Conservation (phyloP, 2,329 filamentous ascomycete species). For the Rosellinia necatrix region DNA sequence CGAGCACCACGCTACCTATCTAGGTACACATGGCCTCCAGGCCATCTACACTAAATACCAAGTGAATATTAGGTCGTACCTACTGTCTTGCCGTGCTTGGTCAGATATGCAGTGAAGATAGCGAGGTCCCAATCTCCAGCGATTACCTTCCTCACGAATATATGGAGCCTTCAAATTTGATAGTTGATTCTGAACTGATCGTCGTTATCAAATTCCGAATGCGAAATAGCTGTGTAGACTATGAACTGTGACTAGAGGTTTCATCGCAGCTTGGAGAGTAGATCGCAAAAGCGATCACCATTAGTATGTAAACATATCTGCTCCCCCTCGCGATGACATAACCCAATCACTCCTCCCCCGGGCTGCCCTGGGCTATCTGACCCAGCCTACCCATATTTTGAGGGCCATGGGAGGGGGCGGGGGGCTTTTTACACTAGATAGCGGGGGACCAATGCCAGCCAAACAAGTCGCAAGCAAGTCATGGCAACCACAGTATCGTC, state of each 20-base stretch:
- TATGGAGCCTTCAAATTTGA: no score
- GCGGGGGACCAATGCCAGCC: conserved; percentile 22
- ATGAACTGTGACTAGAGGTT: not conserved
- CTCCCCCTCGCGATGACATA: no score
- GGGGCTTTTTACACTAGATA: no score
- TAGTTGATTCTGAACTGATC: no score
- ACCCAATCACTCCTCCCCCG: not conserved
- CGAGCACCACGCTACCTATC: no score
- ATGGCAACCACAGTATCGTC: not conserved
- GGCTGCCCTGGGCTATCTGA: not conserved
- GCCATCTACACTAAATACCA: no score
- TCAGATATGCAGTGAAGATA: no score
- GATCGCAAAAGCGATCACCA: not conserved
- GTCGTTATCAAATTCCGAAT: not conserved
- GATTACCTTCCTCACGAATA: no score
- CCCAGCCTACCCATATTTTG: not conserved
- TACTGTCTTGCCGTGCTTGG: no score
- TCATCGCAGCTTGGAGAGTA: not conserved
- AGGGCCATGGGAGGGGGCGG: not conserved
- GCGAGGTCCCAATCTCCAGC: no score
- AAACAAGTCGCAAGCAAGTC: conserved; percentile 24
- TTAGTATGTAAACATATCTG: not conserved
- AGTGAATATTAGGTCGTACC: no score
- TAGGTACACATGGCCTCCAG: no score
- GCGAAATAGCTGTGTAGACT: not conserved